Evolutionary conservation across 106 monocot genomes (phyloP), one percentile per base, ranked within the genome.

Genomic region (Acanthochlamys bracteata): DNA sequence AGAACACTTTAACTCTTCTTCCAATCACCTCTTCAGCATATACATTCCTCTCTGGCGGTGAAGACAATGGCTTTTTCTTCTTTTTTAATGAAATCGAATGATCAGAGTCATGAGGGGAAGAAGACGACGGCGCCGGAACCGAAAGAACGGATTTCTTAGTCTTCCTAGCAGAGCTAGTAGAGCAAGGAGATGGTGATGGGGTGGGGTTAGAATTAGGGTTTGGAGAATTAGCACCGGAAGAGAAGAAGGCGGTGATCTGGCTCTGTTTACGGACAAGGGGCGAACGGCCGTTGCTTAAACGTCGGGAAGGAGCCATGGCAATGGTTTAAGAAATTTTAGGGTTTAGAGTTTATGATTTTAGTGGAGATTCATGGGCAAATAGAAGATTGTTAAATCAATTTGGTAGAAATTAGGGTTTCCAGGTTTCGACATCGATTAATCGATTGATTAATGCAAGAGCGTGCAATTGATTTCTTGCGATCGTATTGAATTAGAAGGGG

Each of bases 231-330:
- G 15, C 65, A 20, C 75, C 78, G 39, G 71, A 67, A 54, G 83
- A 63, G 76, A 95, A 95, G 84, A 95, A 95, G 66, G 81, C 25
- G 65, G 94, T 95, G 73, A 95, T 95, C 64, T 95, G 86, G 75
- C 90, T 76, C 71, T 95, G 89, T 63, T 84, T 82, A 17, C 78
- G 76, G 26, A 89, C 82, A n/a, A 87, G 75, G 22, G 94, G 94
- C 11, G 94, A 95, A 15, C 90, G 79, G 65, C 90, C 94, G 39
- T 86, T 86, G 84, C 82, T 90, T 10, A 65, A 39, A 53, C 77
- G 78, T 33, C 84, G 86, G 16, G 86, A 75, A 41, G 77, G 39
- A 13, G 70, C 15, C 81, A 76, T 75, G 40, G 14, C 39, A 22
- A 11, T 4, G 7, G 64, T 8, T 8, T 8, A 8, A 43, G 43